Evolutionary conservation across 768 basidiomycete genomes (phyloP).

Genomic region (Russula emetica): DNA sequence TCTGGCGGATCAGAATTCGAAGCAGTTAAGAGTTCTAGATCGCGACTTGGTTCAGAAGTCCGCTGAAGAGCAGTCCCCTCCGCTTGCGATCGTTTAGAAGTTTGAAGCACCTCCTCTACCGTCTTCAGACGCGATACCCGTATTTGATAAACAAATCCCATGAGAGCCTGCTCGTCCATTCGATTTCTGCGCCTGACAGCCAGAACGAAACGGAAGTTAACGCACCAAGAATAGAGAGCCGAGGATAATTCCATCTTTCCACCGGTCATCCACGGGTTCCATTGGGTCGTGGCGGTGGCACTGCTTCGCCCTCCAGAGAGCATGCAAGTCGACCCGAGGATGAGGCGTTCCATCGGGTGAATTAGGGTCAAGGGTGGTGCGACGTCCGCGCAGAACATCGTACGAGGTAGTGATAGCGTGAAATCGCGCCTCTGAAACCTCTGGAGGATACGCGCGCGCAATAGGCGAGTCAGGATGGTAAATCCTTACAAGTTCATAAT

Average conservation of each 20-base stretch:
- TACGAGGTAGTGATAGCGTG: conserved; percentile 68
- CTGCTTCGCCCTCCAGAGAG: conserved; percentile 43
- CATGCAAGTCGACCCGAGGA: conserved; percentile 24
- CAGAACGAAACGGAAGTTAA: conserved; percentile 11
- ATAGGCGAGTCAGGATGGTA: conserved; percentile 71
- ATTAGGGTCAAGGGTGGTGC: conserved; percentile 28
- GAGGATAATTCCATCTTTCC: conserved; percentile 62
- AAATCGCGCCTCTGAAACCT: conserved; percentile 58
- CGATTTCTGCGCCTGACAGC: not conserved
- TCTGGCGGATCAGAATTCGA: conserved; percentile 4
- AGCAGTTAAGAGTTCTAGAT: conserved; percentile 11
- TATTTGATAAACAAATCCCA: conserved; percentile 19
- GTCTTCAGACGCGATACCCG: not conserved
- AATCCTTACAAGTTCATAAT: conserved; percentile 73
- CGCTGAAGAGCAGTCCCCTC: not conserved
- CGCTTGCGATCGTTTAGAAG: not conserved
- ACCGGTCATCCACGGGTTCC: conserved; percentile 54
- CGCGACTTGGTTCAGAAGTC: conserved; percentile 5
- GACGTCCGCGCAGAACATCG: conserved; percentile 53
- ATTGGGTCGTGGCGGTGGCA: conserved; percentile 40
- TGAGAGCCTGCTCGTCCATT: conserved; percentile 10
- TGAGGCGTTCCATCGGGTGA: conserved; percentile 30
- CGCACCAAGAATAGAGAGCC: conserved; percentile 50
- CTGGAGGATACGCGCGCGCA: conserved; percentile 41
- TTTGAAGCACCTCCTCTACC: not conserved